phyloP scores from a whole-genome alignment of 2,329 filamentous ascomycete species.

The Fusarium sp. region DNA sequence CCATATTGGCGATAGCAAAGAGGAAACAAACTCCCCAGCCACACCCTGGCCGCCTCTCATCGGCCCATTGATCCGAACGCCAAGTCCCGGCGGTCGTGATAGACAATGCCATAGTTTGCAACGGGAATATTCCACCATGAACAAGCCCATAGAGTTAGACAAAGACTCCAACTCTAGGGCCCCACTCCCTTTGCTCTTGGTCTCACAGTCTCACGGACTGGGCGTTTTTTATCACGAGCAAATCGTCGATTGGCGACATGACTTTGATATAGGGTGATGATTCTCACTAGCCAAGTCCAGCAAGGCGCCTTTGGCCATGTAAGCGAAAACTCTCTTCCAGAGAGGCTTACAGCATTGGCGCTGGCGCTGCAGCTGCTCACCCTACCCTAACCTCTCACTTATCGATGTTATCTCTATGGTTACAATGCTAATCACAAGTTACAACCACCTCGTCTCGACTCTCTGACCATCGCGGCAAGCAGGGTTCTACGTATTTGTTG shows the following conservation, averaged over 20 bases:
- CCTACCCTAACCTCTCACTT: constrained; percentile 15
- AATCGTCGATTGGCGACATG: constrained; percentile 48
- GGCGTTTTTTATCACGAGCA: constrained; percentile 28
- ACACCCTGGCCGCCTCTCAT: constrained; percentile 35
- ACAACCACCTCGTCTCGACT: constrained; percentile 17
- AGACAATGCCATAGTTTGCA: constrained; percentile 17
- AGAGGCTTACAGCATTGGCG: constrained; percentile 24
- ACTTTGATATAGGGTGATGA: constrained; percentile 33
- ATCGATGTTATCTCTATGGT: constrained; percentile 27
- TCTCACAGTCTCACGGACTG: not conserved
- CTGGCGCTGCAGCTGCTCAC: constrained; percentile 9
- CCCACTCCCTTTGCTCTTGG: constrained; percentile 34
- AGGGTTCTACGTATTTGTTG: constrained; percentile 38
- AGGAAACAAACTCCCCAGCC: constrained; percentile 17
- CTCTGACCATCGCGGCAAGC: constrained; percentile 31
- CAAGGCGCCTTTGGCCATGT: constrained; percentile 32
- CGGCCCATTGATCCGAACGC: constrained; percentile 45
- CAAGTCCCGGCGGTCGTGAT: constrained; percentile 38
- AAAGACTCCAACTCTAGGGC: constrained; percentile 20
- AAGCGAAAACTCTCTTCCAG: constrained; percentile 27
- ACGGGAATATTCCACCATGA: constrained; percentile 30
- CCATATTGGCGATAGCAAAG: constrained; percentile 25
- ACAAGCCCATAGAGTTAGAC: constrained; percentile 18
- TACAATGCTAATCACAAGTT: constrained; percentile 29
- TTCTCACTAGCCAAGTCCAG: constrained; percentile 41